A percentile compares a stretch with the other conserved stretches of the same genome.
phyloP scores from a whole-genome alignment of 345 rosid genomes.

The Orychophragmus violaceus region DNA sequence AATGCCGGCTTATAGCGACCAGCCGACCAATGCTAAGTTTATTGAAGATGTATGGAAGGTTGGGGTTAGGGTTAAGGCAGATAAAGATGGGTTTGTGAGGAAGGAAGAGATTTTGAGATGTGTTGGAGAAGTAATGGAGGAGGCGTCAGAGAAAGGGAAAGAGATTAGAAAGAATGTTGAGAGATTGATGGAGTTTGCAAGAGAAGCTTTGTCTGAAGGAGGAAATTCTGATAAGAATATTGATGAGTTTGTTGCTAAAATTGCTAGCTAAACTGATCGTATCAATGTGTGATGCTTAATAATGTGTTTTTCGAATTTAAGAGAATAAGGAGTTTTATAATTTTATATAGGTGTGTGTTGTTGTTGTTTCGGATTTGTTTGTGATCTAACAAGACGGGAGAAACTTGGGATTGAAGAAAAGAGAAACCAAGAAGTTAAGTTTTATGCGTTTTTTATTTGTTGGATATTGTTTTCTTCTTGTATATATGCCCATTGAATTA shows the following conservation, averaged over 20 bases:
- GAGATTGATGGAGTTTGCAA: constrained; percentile 27
- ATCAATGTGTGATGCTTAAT: constrained; percentile 1
- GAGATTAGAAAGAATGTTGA: constrained; percentile 11
- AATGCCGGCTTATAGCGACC: constrained; percentile 30
- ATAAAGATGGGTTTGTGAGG: constrained; percentile 20
- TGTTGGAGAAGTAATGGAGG: constrained; percentile 31
- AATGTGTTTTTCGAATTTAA: neutral
- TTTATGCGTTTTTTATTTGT: neutral
- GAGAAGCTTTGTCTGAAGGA: constrained; percentile 35
- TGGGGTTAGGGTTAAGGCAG: constrained; percentile 37
- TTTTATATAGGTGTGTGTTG: neutral
- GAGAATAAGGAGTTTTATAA: neutral
- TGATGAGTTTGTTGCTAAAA: constrained; percentile 33
- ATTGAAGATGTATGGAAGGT: constrained; percentile 36
- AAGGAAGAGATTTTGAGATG: constrained; percentile 31
- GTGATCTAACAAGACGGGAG: neutral
- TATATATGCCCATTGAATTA: neutral
- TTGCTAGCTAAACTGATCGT: neutral
- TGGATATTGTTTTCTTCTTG: neutral
- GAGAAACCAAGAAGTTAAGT: neutral
- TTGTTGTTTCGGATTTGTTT: neutral
- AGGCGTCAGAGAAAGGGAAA: constrained; percentile 33
- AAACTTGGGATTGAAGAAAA: neutral
- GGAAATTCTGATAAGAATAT: constrained; percentile 37
- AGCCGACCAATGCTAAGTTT: constrained; percentile 38